Evolutionary conservation across 2,329 filamentous ascomycete species (phyloP).

Genomic region (Ceratocystis lukuohia): DNA sequence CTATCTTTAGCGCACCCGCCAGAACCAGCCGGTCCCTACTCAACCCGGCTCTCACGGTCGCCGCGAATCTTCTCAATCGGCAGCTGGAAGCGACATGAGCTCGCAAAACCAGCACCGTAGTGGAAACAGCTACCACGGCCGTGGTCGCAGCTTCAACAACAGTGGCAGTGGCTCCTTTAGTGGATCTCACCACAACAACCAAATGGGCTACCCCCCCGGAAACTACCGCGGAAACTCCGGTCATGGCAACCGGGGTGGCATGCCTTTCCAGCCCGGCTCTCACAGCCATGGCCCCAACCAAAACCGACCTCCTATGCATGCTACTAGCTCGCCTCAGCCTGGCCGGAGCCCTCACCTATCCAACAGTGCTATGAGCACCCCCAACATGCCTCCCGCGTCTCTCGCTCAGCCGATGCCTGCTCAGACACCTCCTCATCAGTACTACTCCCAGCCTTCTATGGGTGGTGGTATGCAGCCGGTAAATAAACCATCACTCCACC

Average conservation of each 20-base stretch:
- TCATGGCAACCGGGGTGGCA: conserved; percentile 37
- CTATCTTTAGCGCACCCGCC: conserved; percentile 41
- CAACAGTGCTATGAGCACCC: conserved; percentile 53
- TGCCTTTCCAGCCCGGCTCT: conserved; percentile 36
- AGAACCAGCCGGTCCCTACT: conserved; percentile 46
- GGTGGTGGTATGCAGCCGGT: conserved; percentile 19
- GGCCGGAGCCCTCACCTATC: conserved; percentile 52
- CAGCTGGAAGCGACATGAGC: conserved; percentile 25
- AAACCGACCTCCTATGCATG: conserved; percentile 29
- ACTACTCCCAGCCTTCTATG: conserved; percentile 23
- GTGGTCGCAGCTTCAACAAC: conserved; percentile 29
- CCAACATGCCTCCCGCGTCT: conserved; percentile 50
- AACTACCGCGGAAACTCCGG: conserved; percentile 30
- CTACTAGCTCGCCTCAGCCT: conserved; percentile 53
- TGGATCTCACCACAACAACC: conserved; percentile 33
- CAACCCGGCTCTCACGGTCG: conserved; percentile 63
- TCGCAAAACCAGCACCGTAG: conserved; percentile 40
- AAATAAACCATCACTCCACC: conserved; percentile 14
- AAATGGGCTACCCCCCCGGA: conserved; percentile 29
- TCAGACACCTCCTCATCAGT: conserved; percentile 46
- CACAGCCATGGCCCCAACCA: conserved; percentile 29
- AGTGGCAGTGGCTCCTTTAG: conserved; percentile 35
- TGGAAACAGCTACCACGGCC: conserved; percentile 35
- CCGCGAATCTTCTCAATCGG: conserved; percentile 74
- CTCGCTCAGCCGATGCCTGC: conserved; percentile 47